Percentiles rank a stretch among this genome's conserved stretches.
Evolutionary conservation across 768 basidiomycete genomes (phyloP).

Genomic region (Termitomyces sp.): DNA sequence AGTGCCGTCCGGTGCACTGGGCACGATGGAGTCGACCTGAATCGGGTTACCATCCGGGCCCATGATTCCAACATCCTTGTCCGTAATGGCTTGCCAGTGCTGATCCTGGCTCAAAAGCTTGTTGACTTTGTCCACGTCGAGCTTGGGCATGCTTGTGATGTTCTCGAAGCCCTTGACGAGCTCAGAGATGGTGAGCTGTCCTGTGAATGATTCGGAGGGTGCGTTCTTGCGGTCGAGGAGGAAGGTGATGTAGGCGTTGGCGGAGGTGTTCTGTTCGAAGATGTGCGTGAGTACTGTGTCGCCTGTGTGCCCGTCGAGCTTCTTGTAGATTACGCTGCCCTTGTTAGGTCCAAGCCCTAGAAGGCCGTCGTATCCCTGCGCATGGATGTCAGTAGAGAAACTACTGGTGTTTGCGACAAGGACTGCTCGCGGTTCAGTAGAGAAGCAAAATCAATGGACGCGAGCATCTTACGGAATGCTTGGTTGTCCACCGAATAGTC

Average conservation of each 20-base stretch:
- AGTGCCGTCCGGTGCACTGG: conserved; percentile 60
- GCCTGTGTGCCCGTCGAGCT: conserved; percentile 46
- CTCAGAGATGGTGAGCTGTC: conserved; percentile 72
- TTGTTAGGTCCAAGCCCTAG: conserved; percentile 78
- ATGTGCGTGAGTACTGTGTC: conserved; percentile 64
- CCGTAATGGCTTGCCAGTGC: conserved; percentile 78
- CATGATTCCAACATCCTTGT: conserved; percentile 63
- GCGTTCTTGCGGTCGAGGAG: conserved; percentile 62
- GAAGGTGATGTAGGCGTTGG: conserved; percentile 66
- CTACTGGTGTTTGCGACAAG: conserved; percentile 60
- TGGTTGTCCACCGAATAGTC: conserved; percentile 59
- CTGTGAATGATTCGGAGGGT: conserved; percentile 48
- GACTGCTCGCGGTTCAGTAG: conserved; percentile 37
- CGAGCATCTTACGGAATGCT: conserved; percentile 56
- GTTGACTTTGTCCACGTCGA: conserved; percentile 66
- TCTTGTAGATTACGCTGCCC: conserved; percentile 62
- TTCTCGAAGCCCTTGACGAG: conserved; percentile 59
- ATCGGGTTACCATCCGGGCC: conserved; percentile 75
- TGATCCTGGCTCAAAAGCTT: conserved; percentile 57
- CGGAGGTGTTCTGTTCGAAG: conserved; percentile 56
- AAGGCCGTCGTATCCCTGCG: conserved; percentile 68
- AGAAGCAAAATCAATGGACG: conserved; percentile 4
- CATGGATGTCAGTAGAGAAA: conserved; percentile 59
- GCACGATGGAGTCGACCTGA: conserved; percentile 61
- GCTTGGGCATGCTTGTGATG: conserved; percentile 59